phyloP scores from a whole-genome alignment of 2,329 filamentous ascomycete species.

The Elsinoe arachidis region DNA sequence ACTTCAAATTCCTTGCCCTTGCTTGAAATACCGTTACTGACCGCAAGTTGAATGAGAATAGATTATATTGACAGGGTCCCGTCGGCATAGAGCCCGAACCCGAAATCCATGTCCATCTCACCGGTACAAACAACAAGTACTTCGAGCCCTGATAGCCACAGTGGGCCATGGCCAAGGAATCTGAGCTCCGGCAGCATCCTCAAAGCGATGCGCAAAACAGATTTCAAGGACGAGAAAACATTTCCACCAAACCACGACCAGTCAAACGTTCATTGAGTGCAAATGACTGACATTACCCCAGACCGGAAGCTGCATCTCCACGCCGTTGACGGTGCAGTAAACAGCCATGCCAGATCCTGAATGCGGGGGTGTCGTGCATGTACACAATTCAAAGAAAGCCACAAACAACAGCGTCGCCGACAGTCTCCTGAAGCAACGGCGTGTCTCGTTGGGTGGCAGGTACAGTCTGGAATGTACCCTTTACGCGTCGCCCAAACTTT shows the following conservation, averaged over 20 bases:
- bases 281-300: neutral
- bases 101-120: neutral
- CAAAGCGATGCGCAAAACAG: neutral
- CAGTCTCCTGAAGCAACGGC: conserved; percentile 8
- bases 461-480: conserved; percentile 5
- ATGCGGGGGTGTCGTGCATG: conserved; percentile 6
- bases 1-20: neutral
- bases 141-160: neutral
- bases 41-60: neutral
- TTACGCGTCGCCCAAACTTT: neutral
- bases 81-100: neutral
- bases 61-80: neutral
- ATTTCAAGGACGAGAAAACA: neutral
- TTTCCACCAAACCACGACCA: neutral
- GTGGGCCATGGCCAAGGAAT: neutral
- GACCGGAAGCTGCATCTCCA: neutral
- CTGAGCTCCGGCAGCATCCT: neutral
- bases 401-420: neutral
- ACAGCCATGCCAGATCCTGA: neutral
- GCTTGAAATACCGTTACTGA: neutral
- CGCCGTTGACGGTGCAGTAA: neutral
- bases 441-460: neutral
- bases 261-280: neutral
- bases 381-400: conserved; percentile 6
- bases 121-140: neutral